A percentile compares a stretch with the other conserved stretches of the same genome.
Evolutionary conservation across 2,329 filamentous ascomycete genomes (phyloP).

Genomic region (Aspergillus intermedius): DNA sequence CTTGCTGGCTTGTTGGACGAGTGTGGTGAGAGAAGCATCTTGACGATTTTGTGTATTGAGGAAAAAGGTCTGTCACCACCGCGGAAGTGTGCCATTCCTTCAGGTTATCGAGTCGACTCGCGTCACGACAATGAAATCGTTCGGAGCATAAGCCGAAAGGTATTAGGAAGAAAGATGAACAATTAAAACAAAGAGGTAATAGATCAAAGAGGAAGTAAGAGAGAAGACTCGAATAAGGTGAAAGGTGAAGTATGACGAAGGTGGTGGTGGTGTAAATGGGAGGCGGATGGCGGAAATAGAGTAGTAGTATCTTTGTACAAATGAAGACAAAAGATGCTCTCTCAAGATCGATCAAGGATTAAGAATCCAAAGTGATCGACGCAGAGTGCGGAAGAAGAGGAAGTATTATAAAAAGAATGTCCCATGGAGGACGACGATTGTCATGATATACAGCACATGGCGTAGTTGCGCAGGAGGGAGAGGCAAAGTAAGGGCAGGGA

Average conservation of each 20-base stretch:
- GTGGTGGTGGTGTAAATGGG: not conserved
- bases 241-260: not conserved
- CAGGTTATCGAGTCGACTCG: not conserved
- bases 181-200: constrained; percentile 4
- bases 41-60: constrained; percentile 36
- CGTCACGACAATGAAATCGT: constrained; percentile 4
- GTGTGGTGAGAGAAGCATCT: constrained; percentile 40
- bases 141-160: constrained; percentile 2
- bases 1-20: constrained; percentile 28
- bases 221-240: not conserved
- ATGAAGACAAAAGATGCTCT: constrained; percentile 13
- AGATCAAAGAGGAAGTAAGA: constrained; percentile 1
- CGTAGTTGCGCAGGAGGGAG: constrained; percentile 16
- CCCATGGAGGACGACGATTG: constrained; percentile 32
- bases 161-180: not conserved
- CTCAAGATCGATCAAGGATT: constrained; percentile 22
- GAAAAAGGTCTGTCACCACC: constrained; percentile 26
- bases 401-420: constrained; percentile 14
- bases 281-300: constrained; percentile 2
- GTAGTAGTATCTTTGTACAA: not conserved
- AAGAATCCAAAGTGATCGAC: constrained; percentile 19
- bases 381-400: constrained; percentile 14
- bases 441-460: constrained; percentile 39
- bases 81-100: constrained; percentile 28
- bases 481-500: constrained; percentile 6